These are phyloP conservation scores for Fusarium sp. DNA, from an alignment of 2,329 filamentous ascomycete genomes.

Conservation along the genomic window DNA sequence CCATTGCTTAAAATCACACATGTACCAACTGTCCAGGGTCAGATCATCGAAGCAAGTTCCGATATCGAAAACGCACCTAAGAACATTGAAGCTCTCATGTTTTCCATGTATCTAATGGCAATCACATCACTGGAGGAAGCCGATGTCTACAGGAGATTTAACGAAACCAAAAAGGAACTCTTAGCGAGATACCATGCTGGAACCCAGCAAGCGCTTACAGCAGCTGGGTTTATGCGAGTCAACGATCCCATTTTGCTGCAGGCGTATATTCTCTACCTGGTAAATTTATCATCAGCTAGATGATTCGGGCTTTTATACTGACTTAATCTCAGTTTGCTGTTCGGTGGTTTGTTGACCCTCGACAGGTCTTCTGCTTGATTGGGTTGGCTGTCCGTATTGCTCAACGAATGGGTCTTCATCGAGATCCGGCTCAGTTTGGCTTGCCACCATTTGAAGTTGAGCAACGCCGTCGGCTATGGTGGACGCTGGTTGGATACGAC, in stretches of 20 bases:
- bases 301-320: not conserved
- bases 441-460: constrained; percentile 72
- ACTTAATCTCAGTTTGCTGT: constrained; percentile 53
- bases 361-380: constrained; percentile 61
- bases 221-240: constrained; percentile 73
- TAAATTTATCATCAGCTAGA: constrained; percentile 52
- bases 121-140: constrained; percentile 67
- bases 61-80: constrained; percentile 65
- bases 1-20: constrained; percentile 76
- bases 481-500: constrained; percentile 76
- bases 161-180: constrained; percentile 62
- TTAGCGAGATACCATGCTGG: constrained; percentile 66
- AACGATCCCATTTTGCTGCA: constrained; percentile 74
- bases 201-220: constrained; percentile 72
- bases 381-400: constrained; percentile 75
- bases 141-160: constrained; percentile 65
- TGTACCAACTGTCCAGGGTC: constrained; percentile 71
- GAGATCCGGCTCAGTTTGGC: constrained; percentile 65
- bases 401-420: constrained; percentile 75
- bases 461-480: constrained; percentile 78
- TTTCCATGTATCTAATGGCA: constrained; percentile 70
- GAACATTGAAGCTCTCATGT: constrained; percentile 74
- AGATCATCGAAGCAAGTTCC: constrained; percentile 70
- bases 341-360: constrained; percentile 68
- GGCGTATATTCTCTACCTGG: constrained; percentile 74